These are phyloP conservation scores for Candida sithepensis DNA, from an alignment of 805 yeast genomes.

Conservation along the genomic window DNA sequence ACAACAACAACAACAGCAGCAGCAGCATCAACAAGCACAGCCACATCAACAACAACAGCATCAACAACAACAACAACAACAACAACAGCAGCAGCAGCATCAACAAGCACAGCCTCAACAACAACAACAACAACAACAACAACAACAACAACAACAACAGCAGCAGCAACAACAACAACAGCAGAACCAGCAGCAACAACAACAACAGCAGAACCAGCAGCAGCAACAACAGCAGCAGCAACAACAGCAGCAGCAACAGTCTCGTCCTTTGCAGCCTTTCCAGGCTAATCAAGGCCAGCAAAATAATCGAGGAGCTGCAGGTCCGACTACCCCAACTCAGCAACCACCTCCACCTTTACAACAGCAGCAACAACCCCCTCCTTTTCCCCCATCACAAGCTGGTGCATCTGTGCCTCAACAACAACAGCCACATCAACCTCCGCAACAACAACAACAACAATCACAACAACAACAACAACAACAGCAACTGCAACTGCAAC, in stretches of 20 bases:
- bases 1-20: slow-evolving; percentile 9
- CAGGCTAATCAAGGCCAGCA: slow-evolving; percentile 1
- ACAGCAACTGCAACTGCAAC: neutral
- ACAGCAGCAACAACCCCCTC: slow-evolving; percentile 9
- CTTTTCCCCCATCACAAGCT: too few species aligned
- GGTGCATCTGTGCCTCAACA: too few species aligned
- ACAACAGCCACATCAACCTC: slow-evolving; percentile 14
- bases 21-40: slow-evolving; percentile 12
- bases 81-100: slow-evolving; percentile 5
- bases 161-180: slow-evolving; percentile 9
- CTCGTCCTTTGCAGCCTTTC: slow-evolving; percentile 5
- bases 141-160: neutral
- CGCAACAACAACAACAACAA: slow-evolving; percentile 1
- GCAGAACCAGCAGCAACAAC: slow-evolving; percentile 6
- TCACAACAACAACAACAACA: neutral
- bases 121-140: too few species aligned
- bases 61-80: too few species aligned
- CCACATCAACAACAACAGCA: neutral
- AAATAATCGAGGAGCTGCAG: neutral
- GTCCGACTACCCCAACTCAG: slow-evolving; percentile 1
- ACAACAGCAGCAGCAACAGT: slow-evolving; percentile 11
- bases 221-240: slow-evolving; percentile 11
- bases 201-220: slow-evolving; percentile 2
- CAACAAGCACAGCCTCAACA: neutral
- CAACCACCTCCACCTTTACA: slow-evolving; percentile 12